Evolutionary conservation across 495 filamentous ascomycete species (phyloP).

Genomic region (Xylaria palmicola): DNA sequence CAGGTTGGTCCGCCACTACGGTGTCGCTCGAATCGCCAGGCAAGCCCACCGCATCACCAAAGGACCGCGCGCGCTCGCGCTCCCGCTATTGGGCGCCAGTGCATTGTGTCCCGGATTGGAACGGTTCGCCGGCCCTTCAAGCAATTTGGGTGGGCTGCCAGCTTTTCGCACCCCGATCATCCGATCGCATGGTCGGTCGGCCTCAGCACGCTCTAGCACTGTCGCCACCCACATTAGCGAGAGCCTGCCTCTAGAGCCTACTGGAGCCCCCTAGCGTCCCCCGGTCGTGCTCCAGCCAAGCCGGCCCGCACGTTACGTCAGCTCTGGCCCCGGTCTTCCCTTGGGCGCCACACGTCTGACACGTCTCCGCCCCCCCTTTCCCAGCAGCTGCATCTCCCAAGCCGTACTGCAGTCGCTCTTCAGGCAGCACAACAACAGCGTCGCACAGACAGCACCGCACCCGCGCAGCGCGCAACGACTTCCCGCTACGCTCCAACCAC

Average conservation of each 20-base stretch:
- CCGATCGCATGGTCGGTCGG: conserved; percentile 28
- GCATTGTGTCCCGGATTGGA: not conserved
- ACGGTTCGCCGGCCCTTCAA: not conserved
- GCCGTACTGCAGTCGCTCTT: not conserved
- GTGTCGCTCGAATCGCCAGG: conserved; percentile 9
- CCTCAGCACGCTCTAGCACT: not conserved
- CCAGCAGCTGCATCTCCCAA: not conserved
- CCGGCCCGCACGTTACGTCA: conserved; percentile 39
- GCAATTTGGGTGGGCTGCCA: conserved; percentile 7
- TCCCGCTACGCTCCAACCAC: conserved; percentile 16
- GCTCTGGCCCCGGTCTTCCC: conserved; percentile 27
- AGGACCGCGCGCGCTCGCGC: not conserved
- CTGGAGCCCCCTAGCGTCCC: conserved; percentile 8
- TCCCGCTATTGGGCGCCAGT: conserved; percentile 2
- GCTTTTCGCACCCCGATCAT: conserved; percentile 19
- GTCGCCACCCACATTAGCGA: not conserved
- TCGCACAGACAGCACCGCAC: not conserved
- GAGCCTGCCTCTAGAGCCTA: too few relatives aligned
- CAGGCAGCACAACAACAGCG: conserved; percentile 10
- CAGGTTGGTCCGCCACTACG: conserved; percentile 7
- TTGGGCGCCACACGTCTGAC: conserved; percentile 27
- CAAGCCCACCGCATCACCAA: not conserved
- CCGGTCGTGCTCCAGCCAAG: conserved; percentile 4
- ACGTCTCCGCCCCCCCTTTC: conserved; percentile 17
- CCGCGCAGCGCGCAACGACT: not conserved